phyloP scores from a whole-genome alignment of 192 early-diverging fungal species.

The Dissophora globulifera region DNA sequence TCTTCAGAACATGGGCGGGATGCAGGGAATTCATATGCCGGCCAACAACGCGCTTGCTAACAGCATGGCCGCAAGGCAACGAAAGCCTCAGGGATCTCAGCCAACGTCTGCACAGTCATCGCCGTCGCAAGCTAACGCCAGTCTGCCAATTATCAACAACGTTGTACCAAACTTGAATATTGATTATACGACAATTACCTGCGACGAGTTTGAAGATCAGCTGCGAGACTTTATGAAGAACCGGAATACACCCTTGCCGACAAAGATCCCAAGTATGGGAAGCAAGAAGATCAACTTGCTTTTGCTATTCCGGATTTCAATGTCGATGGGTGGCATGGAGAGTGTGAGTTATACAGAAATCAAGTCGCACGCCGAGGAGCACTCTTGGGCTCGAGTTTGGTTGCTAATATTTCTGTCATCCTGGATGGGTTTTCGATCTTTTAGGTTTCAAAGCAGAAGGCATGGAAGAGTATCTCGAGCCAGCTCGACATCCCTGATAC shows the following conservation, averaged over 20 bases:
- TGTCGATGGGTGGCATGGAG: conserved; percentile 53
- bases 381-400: no score
- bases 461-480: conserved; percentile 49
- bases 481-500: conserved; percentile 51
- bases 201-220: conserved; percentile 51
- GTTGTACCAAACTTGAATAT: conserved; percentile 45
- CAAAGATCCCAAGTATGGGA: conserved; percentile 51
- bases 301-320: conserved; percentile 41
- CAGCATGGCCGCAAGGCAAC: conserved; percentile 15
- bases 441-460: conserved; percentile 53
- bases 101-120: conserved; percentile 50
- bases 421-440: not conserved
- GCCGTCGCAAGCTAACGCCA: conserved; percentile 46
- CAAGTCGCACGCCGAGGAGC: not conserved
- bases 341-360: conserved; percentile 28
- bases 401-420: no score
- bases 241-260: conserved; percentile 37
- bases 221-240: conserved; percentile 45
- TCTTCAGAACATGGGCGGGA: conserved; percentile 27
- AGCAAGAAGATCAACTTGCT: conserved; percentile 52
- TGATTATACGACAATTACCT: conserved; percentile 34
- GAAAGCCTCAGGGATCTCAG: conserved; percentile 46
- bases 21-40: conserved; percentile 10
- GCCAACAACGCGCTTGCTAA: conserved; percentile 12
- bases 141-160: conserved; percentile 40